Evolutionary conservation across 371 early-diverging fungal species (phyloP), one percentile per base, ranked within the genome.

Genomic region (Syncephalastrum racemosum): DNA sequence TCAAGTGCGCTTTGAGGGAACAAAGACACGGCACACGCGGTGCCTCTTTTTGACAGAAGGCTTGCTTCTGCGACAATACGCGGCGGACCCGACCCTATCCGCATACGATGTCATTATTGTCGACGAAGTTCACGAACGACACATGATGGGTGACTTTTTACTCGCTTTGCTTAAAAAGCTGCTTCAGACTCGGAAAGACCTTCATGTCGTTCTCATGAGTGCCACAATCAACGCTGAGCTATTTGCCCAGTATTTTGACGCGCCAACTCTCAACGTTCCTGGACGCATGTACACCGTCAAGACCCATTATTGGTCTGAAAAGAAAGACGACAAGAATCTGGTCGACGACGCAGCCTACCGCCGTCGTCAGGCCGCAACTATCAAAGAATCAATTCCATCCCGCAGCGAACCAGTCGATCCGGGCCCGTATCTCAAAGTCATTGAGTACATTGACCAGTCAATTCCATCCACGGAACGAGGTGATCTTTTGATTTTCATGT

Each of bases 81-180:
- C 83, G 1, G 40, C 67, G 4, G 87, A 89, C 64, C 78, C 77
- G 15, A 58, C 56, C 31, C 66, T 88, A 4, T 75, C 80, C 0
- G 65, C 58, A 59, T 89, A 88, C 60, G 76, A 84, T 63, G 83
- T 80, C 10, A 79, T 83, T 50, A 81, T 91, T 45, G 85, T 90
- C 3, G 91, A 91, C 43, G 91, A 91, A 65, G 90, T 90, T 0
- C 91, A 91, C 60, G 91, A 90, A 61, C 58, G 82, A 4, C 78
- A 85, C 54, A 68, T 86, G 60, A 79, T 81, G 69, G 74, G 83
- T 2, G 86, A 87, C 45, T 87, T 85, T 54, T 56, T 87, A 49
- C 54, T 86, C 20, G 88, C 80, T 50, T 65, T 81, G 44, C 59
- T 71, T 53, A 84, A 75, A 71, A 78, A 58, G 68, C 77, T 77